Evolutionary conservation across 805 yeast genomes (phyloP).

Genomic region (Saccharomycodes ludwigii): DNA sequence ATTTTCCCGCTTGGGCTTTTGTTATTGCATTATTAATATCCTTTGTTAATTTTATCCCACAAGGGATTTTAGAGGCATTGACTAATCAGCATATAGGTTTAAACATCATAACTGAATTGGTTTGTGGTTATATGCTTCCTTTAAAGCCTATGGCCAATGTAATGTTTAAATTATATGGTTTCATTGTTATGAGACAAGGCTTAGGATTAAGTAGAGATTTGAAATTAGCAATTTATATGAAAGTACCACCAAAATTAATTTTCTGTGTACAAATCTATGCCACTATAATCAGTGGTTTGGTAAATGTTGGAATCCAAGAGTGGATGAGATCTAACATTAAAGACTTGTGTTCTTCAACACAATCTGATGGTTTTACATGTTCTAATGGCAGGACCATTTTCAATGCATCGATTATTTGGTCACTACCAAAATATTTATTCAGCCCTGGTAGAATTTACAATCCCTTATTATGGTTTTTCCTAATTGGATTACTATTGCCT

Average conservation of each 20-base stretch:
- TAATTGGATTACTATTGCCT: constrained; percentile 35
- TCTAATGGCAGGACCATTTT: constrained; percentile 31
- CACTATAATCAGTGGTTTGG: constrained; percentile 28
- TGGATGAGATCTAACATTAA: constrained; percentile 29
- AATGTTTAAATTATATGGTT: constrained; percentile 41
- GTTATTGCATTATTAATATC: constrained; percentile 42
- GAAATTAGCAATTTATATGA: constrained; percentile 45
- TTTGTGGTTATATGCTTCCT: constrained; percentile 50
- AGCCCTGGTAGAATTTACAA: constrained; percentile 38
- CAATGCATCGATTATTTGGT: constrained; percentile 43
- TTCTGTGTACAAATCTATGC: constrained; percentile 33
- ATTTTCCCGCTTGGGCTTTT: constrained; percentile 54
- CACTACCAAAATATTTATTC: constrained; percentile 40
- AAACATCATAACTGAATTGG: constrained; percentile 46
- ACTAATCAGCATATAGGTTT: constrained; percentile 45
- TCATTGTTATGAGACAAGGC: constrained; percentile 43
- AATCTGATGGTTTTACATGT: constrained; percentile 32
- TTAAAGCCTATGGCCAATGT: constrained; percentile 42
- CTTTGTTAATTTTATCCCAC: constrained; percentile 42
- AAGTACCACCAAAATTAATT: constrained; percentile 43
- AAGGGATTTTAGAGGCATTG: constrained; percentile 44
- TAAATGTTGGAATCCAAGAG: constrained; percentile 27
- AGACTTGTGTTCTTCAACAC: constrained; percentile 28
- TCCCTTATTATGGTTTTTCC: constrained; percentile 42
- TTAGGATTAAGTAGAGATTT: constrained; percentile 37